These are phyloP conservation scores for Phytophthora litchii DNA, from an alignment of 352 stramenopile genomes.

Conservation along the genomic window DNA sequence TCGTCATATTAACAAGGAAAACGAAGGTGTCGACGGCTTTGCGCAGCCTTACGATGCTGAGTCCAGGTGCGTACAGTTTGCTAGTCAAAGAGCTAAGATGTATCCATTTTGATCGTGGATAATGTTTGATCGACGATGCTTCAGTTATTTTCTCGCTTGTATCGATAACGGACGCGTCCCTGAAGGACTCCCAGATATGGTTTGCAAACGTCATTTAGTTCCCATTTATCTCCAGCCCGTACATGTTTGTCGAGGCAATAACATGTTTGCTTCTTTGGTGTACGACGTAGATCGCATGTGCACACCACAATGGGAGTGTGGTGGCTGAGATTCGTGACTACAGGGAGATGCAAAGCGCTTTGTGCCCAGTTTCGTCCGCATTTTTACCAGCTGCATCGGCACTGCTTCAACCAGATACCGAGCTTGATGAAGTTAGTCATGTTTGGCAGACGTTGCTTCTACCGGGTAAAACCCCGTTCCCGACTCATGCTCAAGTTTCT, in stretches of 20 bases:
- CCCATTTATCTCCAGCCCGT: background rate
- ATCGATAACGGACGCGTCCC: slow-evolving; percentile 57
- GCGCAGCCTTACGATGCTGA: slow-evolving; percentile 75
- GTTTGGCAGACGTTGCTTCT: slow-evolving; percentile 30
- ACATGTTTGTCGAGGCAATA: slow-evolving; percentile 7
- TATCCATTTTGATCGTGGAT: slow-evolving; percentile 12
- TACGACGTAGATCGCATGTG: slow-evolving; percentile 30
- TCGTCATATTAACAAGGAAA: slow-evolving; percentile 57
- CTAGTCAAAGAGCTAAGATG: slow-evolving; percentile 13
- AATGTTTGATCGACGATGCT: background rate
- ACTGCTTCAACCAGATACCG: slow-evolving; percentile 3
- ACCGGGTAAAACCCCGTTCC: slow-evolving; percentile 16
- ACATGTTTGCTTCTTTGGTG: slow-evolving; percentile 12
- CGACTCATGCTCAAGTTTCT: slow-evolving; percentile 10
- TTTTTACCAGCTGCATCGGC: slow-evolving; percentile 30
- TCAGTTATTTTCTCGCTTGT: slow-evolving; percentile 69
- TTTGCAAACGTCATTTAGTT: slow-evolving; percentile 29
- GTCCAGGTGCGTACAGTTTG: slow-evolving; percentile 46
- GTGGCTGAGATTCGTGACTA: slow-evolving; percentile 50
- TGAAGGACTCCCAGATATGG: slow-evolving; percentile 64
- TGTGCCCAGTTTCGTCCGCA: slow-evolving; percentile 47
- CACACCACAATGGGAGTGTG: slow-evolving; percentile 27
- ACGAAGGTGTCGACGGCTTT: slow-evolving; percentile 65
- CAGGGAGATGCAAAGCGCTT: slow-evolving; percentile 17
- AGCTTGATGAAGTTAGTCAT: slow-evolving; percentile 9